A percentile compares a stretch with the other conserved stretches of the same genome.
These are phyloP conservation scores for Yarrowia osloensis DNA, from an alignment of 805 yeast genomes.

Conservation along the genomic window DNA sequence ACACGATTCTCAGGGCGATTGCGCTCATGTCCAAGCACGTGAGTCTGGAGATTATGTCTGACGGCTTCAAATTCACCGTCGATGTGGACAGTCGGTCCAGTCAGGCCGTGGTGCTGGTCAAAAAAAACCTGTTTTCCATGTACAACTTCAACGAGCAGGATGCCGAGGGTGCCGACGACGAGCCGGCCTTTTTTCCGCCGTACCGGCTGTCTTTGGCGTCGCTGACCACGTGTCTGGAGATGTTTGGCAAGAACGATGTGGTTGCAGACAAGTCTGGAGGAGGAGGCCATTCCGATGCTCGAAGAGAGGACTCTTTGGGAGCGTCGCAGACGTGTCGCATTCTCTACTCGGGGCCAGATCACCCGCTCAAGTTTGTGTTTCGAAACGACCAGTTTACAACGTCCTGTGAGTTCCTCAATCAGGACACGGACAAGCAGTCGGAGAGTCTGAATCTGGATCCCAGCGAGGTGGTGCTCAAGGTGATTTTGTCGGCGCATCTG, in stretches of 20 bases:
- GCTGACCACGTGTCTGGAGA: slow-evolving; percentile 38
- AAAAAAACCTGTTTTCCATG: slow-evolving; percentile 34
- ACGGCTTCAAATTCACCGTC: slow-evolving; percentile 56
- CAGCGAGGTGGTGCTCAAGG: slow-evolving; percentile 52
- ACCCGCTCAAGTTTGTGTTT: slow-evolving; percentile 58
- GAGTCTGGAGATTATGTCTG: slow-evolving; percentile 49
- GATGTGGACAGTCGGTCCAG: slow-evolving; percentile 38
- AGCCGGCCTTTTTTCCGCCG: slow-evolving; percentile 7
- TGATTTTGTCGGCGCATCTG: slow-evolving; percentile 55
- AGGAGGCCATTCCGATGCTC: background rate
- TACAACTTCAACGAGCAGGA: slow-evolving; percentile 33
- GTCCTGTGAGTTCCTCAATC: slow-evolving; percentile 58
- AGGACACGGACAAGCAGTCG: slow-evolving; percentile 41
- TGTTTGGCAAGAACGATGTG: slow-evolving; percentile 33
- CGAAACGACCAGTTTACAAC: slow-evolving; percentile 57
- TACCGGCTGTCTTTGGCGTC: slow-evolving; percentile 35
- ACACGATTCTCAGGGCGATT: slow-evolving; percentile 50
- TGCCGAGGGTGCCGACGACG: background rate
- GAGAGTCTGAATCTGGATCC: slow-evolving; percentile 47
- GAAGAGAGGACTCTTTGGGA: background rate
- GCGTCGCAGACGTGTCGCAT: slow-evolving; percentile 43
- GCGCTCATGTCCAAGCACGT: slow-evolving; percentile 47
- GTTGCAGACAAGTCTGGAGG: background rate
- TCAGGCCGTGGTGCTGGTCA: slow-evolving; percentile 37
- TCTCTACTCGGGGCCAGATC: slow-evolving; percentile 52